phyloP scores from a whole-genome alignment of 1,139 yeast genomes.

The Saccharomycopsis hybrid region DNA sequence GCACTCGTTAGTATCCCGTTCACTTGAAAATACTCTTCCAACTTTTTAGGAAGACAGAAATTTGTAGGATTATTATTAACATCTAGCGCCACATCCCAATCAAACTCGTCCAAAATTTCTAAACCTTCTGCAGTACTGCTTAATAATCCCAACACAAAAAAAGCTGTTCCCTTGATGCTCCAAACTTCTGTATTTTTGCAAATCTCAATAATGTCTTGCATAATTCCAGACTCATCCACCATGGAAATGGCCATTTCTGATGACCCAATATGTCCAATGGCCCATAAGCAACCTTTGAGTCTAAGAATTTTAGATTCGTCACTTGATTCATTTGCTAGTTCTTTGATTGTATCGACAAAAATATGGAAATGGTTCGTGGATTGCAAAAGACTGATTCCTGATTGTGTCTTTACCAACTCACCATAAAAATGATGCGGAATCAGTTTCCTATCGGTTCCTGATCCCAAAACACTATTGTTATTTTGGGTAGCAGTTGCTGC shows the following conservation, averaged over 20 bases:
- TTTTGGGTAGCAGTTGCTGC: conserved; percentile 5
- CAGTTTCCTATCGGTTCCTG: conserved; percentile 18
- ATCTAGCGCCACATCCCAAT: conserved; percentile 63
- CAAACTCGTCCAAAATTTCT: conserved; percentile 76
- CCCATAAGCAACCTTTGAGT: conserved; percentile 79
- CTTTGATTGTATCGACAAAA: conserved; percentile 37
- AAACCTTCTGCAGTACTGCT: conserved; percentile 72
- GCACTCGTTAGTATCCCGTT: conserved; percentile 10
- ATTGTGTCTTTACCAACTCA: conserved; percentile 71
- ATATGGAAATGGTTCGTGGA: conserved; percentile 42
- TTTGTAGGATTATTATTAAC: conserved; percentile 48
- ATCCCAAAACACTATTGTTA: neutral
- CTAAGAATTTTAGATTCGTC: conserved; percentile 29
- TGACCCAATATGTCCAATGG: conserved; percentile 77
- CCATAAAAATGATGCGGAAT: conserved; percentile 75
- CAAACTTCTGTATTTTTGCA: conserved; percentile 51
- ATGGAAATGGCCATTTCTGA: conserved; percentile 61
- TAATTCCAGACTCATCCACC: conserved; percentile 54
- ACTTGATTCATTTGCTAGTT: conserved; percentile 25
- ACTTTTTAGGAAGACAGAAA: conserved; percentile 44
- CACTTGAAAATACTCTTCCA: conserved; percentile 23
- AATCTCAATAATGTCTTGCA: conserved; percentile 47
- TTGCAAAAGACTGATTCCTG: conserved; percentile 54
- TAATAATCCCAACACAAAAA: conserved; percentile 69
- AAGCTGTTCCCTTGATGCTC: conserved; percentile 69